A percentile compares a stretch with the other conserved stretches of the same genome.
phyloP scores from a whole-genome alignment of 768 basidiomycete species.

The Panellus pusillus region DNA sequence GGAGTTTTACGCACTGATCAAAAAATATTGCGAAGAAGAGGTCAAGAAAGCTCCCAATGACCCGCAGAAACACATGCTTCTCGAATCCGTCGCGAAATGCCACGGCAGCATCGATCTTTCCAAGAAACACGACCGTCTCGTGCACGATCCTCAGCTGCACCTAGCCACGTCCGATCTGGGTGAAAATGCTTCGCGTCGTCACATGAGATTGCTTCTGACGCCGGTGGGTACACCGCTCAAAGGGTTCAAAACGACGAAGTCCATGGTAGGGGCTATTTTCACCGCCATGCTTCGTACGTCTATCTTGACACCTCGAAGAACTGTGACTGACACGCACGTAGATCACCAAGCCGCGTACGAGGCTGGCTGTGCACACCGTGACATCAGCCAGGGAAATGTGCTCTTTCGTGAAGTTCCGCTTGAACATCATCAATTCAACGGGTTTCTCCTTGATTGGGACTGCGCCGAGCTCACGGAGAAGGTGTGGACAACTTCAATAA shows the following conservation, averaged over 20 bases:
- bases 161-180: background rate
- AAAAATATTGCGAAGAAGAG: background rate
- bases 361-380: constrained; percentile 11
- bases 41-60: background rate
- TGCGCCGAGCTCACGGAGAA: constrained; percentile 10
- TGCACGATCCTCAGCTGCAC: background rate
- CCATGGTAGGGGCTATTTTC: background rate
- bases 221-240: constrained; percentile 2
- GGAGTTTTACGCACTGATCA: constrained; percentile 14
- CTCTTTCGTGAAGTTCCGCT: constrained; percentile 2
- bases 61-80: too few species aligned
- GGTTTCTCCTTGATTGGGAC: constrained; percentile 15
- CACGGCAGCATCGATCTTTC: constrained; percentile 11
- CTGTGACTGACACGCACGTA: background rate
- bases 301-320: background rate
- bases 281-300: constrained; percentile 7
- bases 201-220: constrained; percentile 1
- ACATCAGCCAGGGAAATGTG: constrained; percentile 13
- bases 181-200: background rate
- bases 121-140: background rate
- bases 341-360: constrained; percentile 5
- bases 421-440: background rate
- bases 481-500: background rate
- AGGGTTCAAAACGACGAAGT: background rate
- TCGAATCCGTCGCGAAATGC: background rate